phyloP scores from a whole-genome alignment of 768 basidiomycete genomes.

The Boletus coccyginus region DNA sequence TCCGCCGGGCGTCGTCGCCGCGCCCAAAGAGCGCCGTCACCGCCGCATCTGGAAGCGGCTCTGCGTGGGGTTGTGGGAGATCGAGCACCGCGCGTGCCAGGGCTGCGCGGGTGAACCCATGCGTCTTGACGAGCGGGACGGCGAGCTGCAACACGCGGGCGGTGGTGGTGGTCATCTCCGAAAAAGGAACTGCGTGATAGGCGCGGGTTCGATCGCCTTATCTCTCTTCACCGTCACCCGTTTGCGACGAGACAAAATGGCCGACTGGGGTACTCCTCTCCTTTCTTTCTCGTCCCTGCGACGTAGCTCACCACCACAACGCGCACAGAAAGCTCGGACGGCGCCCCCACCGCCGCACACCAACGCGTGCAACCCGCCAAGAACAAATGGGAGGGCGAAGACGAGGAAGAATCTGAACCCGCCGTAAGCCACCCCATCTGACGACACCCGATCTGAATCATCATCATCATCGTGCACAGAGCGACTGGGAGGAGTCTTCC shows the following conservation, averaged over 20 bases:
- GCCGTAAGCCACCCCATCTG: constrained; percentile 51
- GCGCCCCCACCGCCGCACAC: constrained; percentile 26
- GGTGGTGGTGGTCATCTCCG: constrained; percentile 9
- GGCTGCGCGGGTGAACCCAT: constrained; percentile 75
- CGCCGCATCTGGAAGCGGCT: constrained; percentile 67
- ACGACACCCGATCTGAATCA: constrained; percentile 1
- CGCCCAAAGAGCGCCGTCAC: constrained; percentile 71
- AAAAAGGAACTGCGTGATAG: constrained; percentile 1
- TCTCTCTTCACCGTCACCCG: too few relatives aligned
- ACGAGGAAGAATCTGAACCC: constrained; percentile 77
- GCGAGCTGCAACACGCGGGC: constrained; percentile 55
- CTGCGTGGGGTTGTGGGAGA: constrained; percentile 46
- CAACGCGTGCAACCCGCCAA: constrained; percentile 35
- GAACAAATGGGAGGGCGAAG: constrained; percentile 88
- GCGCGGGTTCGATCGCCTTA: neutral
- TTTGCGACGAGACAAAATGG: constrained; percentile 26
- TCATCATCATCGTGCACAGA: constrained; percentile 43
- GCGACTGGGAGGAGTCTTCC: constrained; percentile 92
- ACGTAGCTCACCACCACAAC: constrained; percentile 22
- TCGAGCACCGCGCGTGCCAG: constrained; percentile 62
- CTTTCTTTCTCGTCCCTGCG: constrained; percentile 1
- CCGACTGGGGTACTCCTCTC: constrained; percentile 45
- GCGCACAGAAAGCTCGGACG: constrained; percentile 37
- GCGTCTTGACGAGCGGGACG: constrained; percentile 56
- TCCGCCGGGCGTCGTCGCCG: constrained; percentile 62